Conservation (phyloP, 495 filamentous ascomycete species). For the Bombardia bombarda region DNA sequence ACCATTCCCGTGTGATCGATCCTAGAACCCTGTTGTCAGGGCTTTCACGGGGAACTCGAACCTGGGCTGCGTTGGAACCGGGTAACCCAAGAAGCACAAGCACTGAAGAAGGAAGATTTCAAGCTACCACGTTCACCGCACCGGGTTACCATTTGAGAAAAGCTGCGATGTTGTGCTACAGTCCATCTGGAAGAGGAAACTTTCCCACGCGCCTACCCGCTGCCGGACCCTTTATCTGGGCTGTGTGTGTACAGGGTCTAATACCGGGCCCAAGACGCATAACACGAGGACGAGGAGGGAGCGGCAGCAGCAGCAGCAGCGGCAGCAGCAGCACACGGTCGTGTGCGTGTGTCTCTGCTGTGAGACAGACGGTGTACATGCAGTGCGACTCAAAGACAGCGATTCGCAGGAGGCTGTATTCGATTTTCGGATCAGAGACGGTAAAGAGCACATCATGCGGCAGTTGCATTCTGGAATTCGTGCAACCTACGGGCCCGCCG, state of each 20-base stretch:
- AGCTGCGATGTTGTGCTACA: not conserved
- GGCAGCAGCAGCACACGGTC: not conserved
- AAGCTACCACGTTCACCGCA: too few relatives aligned
- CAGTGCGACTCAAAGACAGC: not conserved
- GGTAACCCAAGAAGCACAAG: too few relatives aligned
- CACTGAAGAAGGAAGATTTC: too few relatives aligned
- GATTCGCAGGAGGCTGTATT: slow-evolving; percentile 1
- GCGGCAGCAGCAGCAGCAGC: too few relatives aligned
- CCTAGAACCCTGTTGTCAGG: not conserved
- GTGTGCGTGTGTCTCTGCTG: not conserved
- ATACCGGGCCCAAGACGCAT: not conserved
- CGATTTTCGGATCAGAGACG: slow-evolving; percentile 5
- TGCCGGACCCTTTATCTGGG: not conserved
- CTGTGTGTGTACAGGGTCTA: not conserved
- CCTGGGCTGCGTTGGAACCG: too few relatives aligned
- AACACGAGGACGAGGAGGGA: not conserved
- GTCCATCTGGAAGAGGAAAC: slow-evolving; percentile 1
- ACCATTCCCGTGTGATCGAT: not conserved
- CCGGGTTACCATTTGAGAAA: not conserved
- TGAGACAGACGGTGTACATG: not conserved
- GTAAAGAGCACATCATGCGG: not conserved
- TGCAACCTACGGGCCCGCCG: not conserved
- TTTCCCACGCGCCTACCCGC: not conserved
- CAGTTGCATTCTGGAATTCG: not conserved
- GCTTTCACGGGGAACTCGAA: not conserved